Percentiles rank a stretch among this genome's conserved stretches.
These are phyloP conservation scores for Lathyrus tuberosus DNA, from an alignment of 306 rosid genomes.

Conservation along the genomic window DNA sequence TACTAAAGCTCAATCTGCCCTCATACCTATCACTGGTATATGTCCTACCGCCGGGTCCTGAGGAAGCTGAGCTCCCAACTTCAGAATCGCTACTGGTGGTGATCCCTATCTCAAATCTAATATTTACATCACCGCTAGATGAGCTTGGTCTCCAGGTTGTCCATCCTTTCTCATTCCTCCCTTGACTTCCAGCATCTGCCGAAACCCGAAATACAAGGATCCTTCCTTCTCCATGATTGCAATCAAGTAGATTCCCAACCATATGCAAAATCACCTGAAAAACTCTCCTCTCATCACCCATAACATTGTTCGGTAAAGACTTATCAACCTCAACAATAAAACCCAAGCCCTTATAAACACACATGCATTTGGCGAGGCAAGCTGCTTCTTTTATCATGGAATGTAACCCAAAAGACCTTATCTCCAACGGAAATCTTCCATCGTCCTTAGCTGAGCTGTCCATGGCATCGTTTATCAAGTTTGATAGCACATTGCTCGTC, in stretches of 20 bases:
- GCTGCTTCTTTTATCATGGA: slow-evolving; percentile 92
- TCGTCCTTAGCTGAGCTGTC: slow-evolving; percentile 78
- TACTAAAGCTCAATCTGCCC: slow-evolving; percentile 82
- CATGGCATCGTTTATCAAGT: slow-evolving; percentile 92
- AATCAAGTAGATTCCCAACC: slow-evolving; percentile 85
- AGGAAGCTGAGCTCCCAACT: slow-evolving; percentile 54
- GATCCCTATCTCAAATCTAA: slow-evolving; percentile 85
- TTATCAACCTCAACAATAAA: slow-evolving; percentile 79
- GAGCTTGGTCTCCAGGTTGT: slow-evolving; percentile 78
- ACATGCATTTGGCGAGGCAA: slow-evolving; percentile 89
- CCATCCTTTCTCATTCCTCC: slow-evolving; percentile 88
- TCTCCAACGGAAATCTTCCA: slow-evolving; percentile 76
- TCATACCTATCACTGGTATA: slow-evolving; percentile 67
- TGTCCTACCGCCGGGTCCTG: slow-evolving; percentile 52
- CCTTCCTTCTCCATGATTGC: slow-evolving; percentile 65
- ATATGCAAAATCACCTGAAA: slow-evolving; percentile 98
- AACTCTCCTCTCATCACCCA: slow-evolving; percentile 97
- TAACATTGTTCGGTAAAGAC: slow-evolving; percentile 76
- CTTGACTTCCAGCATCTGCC: slow-evolving; percentile 79
- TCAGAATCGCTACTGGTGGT: slow-evolving; percentile 59
- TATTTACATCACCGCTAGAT: slow-evolving; percentile 75
- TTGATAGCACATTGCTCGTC: slow-evolving; percentile 85
- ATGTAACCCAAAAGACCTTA: slow-evolving; percentile 77
- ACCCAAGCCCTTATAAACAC: slow-evolving; percentile 71
- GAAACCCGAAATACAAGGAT: slow-evolving; percentile 62